Base-by-base conservation (phyloP, 2,329 filamentous ascomycete species). In the Fusarium denticulatum region DNA sequence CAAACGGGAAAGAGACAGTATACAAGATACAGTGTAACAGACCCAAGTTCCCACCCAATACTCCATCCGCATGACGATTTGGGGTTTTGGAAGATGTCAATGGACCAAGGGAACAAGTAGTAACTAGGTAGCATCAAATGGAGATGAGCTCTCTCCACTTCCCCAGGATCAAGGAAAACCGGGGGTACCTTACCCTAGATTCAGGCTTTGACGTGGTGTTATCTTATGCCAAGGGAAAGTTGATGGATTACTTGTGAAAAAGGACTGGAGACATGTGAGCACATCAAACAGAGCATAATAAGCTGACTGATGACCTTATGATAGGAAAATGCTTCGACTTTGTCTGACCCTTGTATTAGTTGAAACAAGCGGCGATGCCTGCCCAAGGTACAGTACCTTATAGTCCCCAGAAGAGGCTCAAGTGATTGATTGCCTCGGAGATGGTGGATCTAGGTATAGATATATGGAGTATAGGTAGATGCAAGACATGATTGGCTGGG, bases 381-480 rank as follows among this genome's bases (percentile, higher is more conserved):
- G 24, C 24, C 26, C 20, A 37, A 37, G 9, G 36, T 20, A 36
- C 16, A 5, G 36, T 20, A 36, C 16, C 16, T 36, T 36, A 18
- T 36, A 37, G 18, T 60, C 64, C 64, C 69, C 50, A 69, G 69
- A 70, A 60, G 66, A 73, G 70, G 47, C 70, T 73, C 47, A 67
- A 67, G 28, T 34, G 63, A 62, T 46, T 73, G 70, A 67, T 46
- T 73, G 70, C 70, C 71, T 73, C 71, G 71, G 71, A 52, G 67
- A 49, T 40, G 39, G 71, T 68, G 71, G 71, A 56, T 30, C 57
- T 37, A 14, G 20, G 22, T 24, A 37, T 18, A 18, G 15, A 14
- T 34, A 34, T 34, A 9, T 8, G 34, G 16, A 36, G 34, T 18
- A 16, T 18, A 11, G 18, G 16, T 47, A 11, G 18, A 22, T 47